Base-by-base conservation (phyloP, 2,329 filamentous ascomycete species). In the Penicillium thymicola region DNA sequence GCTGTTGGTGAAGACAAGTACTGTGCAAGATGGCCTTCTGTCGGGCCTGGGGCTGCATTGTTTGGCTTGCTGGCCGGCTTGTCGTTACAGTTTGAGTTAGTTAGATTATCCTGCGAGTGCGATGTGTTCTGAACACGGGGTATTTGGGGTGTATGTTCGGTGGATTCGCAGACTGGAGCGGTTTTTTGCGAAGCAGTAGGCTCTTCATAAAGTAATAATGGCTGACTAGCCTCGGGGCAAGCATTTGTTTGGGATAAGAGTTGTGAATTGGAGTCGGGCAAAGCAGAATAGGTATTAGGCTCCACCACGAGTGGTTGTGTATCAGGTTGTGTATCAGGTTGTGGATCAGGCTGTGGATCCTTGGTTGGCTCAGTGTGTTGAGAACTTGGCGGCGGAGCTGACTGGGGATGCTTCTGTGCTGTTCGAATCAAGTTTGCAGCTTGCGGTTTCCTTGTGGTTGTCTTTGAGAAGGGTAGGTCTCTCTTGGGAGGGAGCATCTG, bases 401-500 rank as follows among this genome's bases (percentile, higher is more conserved):
- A 18, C 5, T 28, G n/a, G 14, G 23, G 16, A 6, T 32, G 0
- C 2, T n/a, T n/a, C 3, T 38, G 30, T 16, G 30, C 16, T 23
- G 56, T 32, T 46, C 37, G 57, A 2, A 61, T 16, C 9, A 23
- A 4, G n/a, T 28, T 42, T 36, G 27, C 21, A 36, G 48, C 16
- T 8, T 21, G 27, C 4, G 18, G 18, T 11, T 47, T 58, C 64
- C 50, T 68, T 69, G 28, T 59, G 37, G 16, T 52, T 61, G 21
- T 65, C 53, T 67, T 74, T 27, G 66, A 51, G 54, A 78, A 79
- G 3, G 77, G 77, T 0, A 79, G 67, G 16, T 73, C 66, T 58
- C 77, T 61, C 57, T 70, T 76, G 21, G 77, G 77, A 16, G 77
- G 77, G n/a, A 78, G 65, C 50, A 71, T 63, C 44, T 72, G 60